Conservation (phyloP, 1,284 basidiomycete genomes). For the Neonothopanus nambi region DNA sequence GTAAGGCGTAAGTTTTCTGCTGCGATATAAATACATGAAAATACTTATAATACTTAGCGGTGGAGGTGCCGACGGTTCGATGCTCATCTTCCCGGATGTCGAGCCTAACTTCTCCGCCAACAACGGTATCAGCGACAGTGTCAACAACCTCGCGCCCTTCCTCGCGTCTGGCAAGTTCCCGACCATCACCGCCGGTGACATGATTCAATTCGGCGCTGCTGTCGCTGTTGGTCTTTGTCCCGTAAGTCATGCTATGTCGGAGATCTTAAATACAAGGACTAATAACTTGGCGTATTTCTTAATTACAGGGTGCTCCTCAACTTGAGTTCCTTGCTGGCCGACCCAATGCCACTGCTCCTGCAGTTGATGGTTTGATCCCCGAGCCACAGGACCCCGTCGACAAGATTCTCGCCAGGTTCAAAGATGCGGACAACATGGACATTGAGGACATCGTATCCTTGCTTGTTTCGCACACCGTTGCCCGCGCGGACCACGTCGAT, state of each 20-base stretch:
- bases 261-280: background rate
- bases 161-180: background rate
- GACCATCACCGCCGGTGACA: too few species aligned
- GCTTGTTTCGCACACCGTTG: too few species aligned
- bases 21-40: background rate
- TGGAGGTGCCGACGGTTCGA: slow-evolving; percentile 20
- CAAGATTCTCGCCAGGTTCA: too few species aligned
- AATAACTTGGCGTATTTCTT: background rate
- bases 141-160: slow-evolving; percentile 15
- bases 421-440: too few species aligned
- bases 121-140: slow-evolving; percentile 17
- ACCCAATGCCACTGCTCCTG: too few species aligned
- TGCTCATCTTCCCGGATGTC: slow-evolving; percentile 21
- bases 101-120: slow-evolving; percentile 19
- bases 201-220: slow-evolving; percentile 19
- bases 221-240: slow-evolving; percentile 11
- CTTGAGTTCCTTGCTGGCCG: too few species aligned
- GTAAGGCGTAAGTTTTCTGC: slow-evolving; percentile 1
- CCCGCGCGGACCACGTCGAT: too few species aligned
- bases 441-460: too few species aligned
- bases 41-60: slow-evolving; percentile 11
- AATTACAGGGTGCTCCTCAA: too few species aligned
- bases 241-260: background rate
- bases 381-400: too few species aligned
- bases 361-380: too few species aligned